Percentiles rank a stretch among this genome's conserved stretches.
Conservation (phyloP, 495 filamentous ascomycete genomes). For the Oleoguttula mirabilis region DNA sequence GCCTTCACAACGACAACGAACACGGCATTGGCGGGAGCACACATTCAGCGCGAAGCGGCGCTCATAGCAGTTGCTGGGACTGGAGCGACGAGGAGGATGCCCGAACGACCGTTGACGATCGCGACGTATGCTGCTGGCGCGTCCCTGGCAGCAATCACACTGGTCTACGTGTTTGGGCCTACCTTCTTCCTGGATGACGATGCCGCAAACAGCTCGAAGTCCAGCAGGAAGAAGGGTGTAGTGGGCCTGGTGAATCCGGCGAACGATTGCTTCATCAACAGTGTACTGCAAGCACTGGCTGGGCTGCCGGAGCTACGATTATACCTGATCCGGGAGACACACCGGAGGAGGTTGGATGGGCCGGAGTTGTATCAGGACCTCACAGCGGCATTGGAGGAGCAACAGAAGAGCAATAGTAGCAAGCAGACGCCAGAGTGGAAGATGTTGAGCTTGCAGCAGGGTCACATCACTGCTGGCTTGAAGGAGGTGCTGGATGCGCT, state of each 20-base stretch:
- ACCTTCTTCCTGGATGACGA: conserved; percentile 87
- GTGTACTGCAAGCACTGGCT: conserved; percentile 86
- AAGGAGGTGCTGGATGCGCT: conserved; percentile 88
- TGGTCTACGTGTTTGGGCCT: conserved; percentile 93
- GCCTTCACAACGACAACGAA: background rate
- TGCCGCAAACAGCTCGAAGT: conserved; percentile 43
- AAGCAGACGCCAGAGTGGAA: conserved; percentile 39
- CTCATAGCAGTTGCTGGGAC: conserved; percentile 14
- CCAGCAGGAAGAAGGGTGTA: conserved; percentile 67
- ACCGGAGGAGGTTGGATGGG: conserved; percentile 67
- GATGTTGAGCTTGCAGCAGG: conserved; percentile 61
- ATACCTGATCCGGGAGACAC: conserved; percentile 79
- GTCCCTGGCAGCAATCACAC: conserved; percentile 85
- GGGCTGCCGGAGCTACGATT: conserved; percentile 82
- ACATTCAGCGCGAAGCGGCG: conserved; percentile 3
- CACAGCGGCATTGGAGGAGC: conserved; percentile 31
- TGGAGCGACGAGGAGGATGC: conserved; percentile 42
- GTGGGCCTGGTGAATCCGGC: conserved; percentile 85
- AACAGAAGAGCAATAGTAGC: conserved; percentile 33
- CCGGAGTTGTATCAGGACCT: conserved; percentile 49
- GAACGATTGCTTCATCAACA: conserved; percentile 99
- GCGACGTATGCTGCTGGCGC: conserved; percentile 91
- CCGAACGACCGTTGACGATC: conserved; percentile 74
- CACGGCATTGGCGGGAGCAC: background rate
- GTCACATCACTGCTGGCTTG: conserved; percentile 71